These are phyloP conservation scores for Lanmaoa rubissima DNA, from an alignment of 768 basidiomycete genomes.

Conservation along the genomic window DNA sequence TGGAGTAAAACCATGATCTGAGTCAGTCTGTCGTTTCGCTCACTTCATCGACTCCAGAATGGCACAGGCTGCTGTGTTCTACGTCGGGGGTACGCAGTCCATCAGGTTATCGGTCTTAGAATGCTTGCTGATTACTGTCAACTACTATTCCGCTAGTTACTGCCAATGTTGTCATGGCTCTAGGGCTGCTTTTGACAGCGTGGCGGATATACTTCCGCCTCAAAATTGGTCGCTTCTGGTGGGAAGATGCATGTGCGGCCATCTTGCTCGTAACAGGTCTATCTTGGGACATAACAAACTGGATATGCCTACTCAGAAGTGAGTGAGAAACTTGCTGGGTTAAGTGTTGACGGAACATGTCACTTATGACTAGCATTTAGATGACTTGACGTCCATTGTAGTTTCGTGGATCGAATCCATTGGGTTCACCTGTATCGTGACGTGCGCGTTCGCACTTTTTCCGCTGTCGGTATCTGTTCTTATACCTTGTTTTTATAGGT, in stretches of 20 bases:
- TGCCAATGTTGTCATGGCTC: not conserved
- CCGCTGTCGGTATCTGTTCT: not conserved
- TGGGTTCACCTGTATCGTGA: not conserved
- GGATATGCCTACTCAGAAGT: not conserved
- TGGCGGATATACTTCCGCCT: conserved; percentile 7
- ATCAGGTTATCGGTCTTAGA: not conserved
- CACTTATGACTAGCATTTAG: not conserved
- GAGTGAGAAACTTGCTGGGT: not conserved
- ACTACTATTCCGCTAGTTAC: not conserved
- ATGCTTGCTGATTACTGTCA: not conserved
- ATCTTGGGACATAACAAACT: not conserved
- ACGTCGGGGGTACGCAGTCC: not conserved
- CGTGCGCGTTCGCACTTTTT: not conserved
- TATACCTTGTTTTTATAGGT: not conserved
- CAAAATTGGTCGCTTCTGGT: conserved; percentile 10
- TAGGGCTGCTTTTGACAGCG: conserved; percentile 1
- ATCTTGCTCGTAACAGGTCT: not conserved
- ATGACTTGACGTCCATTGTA: not conserved
- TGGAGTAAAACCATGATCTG: too few species aligned
- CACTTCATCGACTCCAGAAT: not conserved
- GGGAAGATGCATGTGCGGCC: conserved; percentile 15
- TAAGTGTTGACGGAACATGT: not conserved
- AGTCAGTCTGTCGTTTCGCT: not conserved
- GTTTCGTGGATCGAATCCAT: conserved; percentile 1
- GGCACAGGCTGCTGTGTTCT: not conserved